Evolutionary conservation across 176 grass and related monocot species (phyloP), one percentile per base, ranked within the genome.

Genomic region (Avena atlantica): DNA sequence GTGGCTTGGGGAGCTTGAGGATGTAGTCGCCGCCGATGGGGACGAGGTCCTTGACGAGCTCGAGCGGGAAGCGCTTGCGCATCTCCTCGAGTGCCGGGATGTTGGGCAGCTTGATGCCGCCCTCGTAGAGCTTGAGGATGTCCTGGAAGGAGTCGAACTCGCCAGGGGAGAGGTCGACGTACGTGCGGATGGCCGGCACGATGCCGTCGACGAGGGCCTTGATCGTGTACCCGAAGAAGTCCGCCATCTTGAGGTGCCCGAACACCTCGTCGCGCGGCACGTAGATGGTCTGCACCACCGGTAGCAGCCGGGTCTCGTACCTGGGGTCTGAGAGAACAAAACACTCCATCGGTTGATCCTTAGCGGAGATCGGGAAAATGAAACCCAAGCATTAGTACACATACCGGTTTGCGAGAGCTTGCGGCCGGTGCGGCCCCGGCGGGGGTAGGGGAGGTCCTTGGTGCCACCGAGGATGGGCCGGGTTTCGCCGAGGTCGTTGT

Each of bases 401-500:
- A 31, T 31, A 75, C 72, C 13, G 47, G 72, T 75, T 1, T 75
- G 72, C 17, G 72, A 52, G 47, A 75, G 72, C 47, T 52, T 75
- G 72, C 72, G 72, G 21, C 72, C 72, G 47, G 72, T 75, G 72
- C 72, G 72, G 21, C 72, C 23, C 5, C 72, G 72, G 47, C 72
- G 72, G 3, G 47, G 72, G 72, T 75, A 75, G 23, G 72, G 72
- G 72, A 12, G 13, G 2, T 75, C 19, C 3, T 48, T 8, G 72
- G 72, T 4, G 72, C 72, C 72, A 0, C 72, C 72, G 47, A 75
- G 72, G 72, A 75, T 75, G 12, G 23, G 72, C 2, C 72, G 72
- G 47, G 2, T 0, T 7, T 74, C 70, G 36, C 85, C 85, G 27
- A 81, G 85, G 70, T 87, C 85, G 47, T 74, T 64, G 78, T 87